Evolutionary conservation across 768 basidiomycete genomes (phyloP).

Genomic region (Podaxis sp.): DNA sequence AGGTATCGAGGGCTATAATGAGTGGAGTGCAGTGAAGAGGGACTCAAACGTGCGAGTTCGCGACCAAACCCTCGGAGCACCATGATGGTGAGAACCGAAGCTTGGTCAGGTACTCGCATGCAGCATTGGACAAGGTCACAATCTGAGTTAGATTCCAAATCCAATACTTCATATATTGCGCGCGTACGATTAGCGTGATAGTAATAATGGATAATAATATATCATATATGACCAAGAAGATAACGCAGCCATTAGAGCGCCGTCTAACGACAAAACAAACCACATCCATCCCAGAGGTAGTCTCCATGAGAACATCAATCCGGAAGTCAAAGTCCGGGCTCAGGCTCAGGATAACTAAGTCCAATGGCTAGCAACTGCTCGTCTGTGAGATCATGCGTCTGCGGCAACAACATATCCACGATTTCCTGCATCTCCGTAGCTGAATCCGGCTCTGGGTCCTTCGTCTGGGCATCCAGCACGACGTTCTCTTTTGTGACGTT

Average conservation of each 20-base stretch:
- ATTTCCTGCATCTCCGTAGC: constrained; percentile 6
- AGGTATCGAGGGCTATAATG: background rate
- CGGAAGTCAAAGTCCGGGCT: background rate
- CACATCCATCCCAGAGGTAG: too few species aligned
- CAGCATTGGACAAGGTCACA: too few species aligned
- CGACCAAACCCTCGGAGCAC: background rate
- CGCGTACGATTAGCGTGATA: background rate
- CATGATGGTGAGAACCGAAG: background rate
- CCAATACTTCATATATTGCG: background rate
- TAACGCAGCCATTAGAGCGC: too few species aligned
- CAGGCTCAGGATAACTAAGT: constrained; percentile 3
- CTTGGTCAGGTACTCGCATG: too few species aligned
- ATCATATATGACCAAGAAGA: background rate
- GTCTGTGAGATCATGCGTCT: background rate
- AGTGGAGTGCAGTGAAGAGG: background rate
- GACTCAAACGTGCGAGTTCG: background rate
- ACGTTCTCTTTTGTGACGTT: background rate
- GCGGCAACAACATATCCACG: constrained; percentile 5
- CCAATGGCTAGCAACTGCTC: constrained; percentile 8
- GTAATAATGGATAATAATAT: background rate
- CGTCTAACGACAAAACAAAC: too few species aligned
- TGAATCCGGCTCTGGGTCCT: background rate
- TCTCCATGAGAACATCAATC: too few species aligned
- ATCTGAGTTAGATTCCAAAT: background rate
- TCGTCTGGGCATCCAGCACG: background rate